Evolutionary conservation across 768 basidiomycete species (phyloP).

Genomic region (Lentinula boryana): DNA sequence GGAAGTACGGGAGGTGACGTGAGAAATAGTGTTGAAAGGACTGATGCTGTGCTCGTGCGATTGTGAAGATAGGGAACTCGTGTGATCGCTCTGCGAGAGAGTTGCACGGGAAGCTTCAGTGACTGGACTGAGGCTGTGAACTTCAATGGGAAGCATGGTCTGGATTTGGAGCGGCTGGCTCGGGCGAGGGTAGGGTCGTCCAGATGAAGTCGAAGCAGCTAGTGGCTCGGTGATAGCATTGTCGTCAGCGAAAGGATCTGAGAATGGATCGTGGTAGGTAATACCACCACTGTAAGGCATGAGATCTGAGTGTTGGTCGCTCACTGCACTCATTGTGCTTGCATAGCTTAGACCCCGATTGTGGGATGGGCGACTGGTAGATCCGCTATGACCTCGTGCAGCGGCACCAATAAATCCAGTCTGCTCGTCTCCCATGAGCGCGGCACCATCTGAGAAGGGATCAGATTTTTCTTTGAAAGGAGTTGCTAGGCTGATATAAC

Average conservation of each 20-base stretch:
- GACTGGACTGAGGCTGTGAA: slow-evolving; percentile 24
- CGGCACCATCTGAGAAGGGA: slow-evolving; percentile 42
- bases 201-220: slow-evolving; percentile 18
- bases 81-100: slow-evolving; percentile 17
- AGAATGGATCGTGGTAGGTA: slow-evolving; percentile 17
- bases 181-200: slow-evolving; percentile 5
- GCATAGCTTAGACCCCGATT: slow-evolving; percentile 32
- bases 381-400: slow-evolving; percentile 9
- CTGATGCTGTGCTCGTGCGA: slow-evolving; percentile 26
- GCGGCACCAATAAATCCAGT: slow-evolving; percentile 20
- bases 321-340: slow-evolving; percentile 24
- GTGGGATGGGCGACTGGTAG: slow-evolving; percentile 16
- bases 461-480: slow-evolving; percentile 43
- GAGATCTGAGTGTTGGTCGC: slow-evolving; percentile 36
- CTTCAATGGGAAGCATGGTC: slow-evolving; percentile 13
- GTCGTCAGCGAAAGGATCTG: slow-evolving; percentile 33
- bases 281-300: neutral
- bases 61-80: slow-evolving; percentile 18
- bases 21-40: slow-evolving; percentile 25
- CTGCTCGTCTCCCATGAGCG: slow-evolving; percentile 30
- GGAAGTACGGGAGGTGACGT: slow-evolving; percentile 16
- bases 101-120: slow-evolving; percentile 21
- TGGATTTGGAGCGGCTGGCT: slow-evolving; percentile 6
- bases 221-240: slow-evolving; percentile 26
- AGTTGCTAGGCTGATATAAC: slow-evolving; percentile 17